Evolutionary conservation across 768 basidiomycete genomes (phyloP), one percentile per base, ranked within the genome.

Genomic region (Cubamyces sp.): DNA sequence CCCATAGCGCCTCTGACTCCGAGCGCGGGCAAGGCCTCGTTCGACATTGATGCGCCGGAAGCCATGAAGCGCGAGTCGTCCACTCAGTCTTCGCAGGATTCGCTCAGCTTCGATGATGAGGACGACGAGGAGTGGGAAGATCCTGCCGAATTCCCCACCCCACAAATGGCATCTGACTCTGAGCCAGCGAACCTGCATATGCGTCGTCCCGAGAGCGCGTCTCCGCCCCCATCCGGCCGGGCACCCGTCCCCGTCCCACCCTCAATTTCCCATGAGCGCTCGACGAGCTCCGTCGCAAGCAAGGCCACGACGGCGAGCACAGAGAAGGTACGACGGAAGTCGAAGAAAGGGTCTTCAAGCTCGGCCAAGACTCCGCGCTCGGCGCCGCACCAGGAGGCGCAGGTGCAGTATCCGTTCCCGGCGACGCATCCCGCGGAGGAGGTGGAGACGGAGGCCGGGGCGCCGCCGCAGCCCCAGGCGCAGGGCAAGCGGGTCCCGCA

Each of bases 1-100:
- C 82, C 84, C 0, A 80, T 87, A 2, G 87, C 84, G 16, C 89
- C 89, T 5, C 79, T 90, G 42, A 90, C 90, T 0, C 89, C 88
- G 28, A 83, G 87, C 8, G 84, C 86, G 5, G 78, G 76, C 45
- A 69, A 68, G 47, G 52, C 54, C 7, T 66, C 67, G 19, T 70
- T 73, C 64, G 65, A 69, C 51, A 66, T 69, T 42, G 62, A 62
- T 23, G 51, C 47, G 45, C 62, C 50, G 5, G 68, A 70, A 58
- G 67, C 60, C 59, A 73, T 74, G 60, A 73, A 72, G 25, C 69
- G 60, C 64, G 70, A 60, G 5, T 69, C 75, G 21, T 70, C 55
- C 14, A 49, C 6, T 26, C 57, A 51, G 16, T 60, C 63, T 1
- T 56, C 57, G 15, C 76, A 78, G 7, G 70, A 69, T 3, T 71